A percentile compares a stretch with the other conserved stretches of the same genome.
Conservation (phyloP, 768 basidiomycete species). For the Gyrodon lividus region DNA sequence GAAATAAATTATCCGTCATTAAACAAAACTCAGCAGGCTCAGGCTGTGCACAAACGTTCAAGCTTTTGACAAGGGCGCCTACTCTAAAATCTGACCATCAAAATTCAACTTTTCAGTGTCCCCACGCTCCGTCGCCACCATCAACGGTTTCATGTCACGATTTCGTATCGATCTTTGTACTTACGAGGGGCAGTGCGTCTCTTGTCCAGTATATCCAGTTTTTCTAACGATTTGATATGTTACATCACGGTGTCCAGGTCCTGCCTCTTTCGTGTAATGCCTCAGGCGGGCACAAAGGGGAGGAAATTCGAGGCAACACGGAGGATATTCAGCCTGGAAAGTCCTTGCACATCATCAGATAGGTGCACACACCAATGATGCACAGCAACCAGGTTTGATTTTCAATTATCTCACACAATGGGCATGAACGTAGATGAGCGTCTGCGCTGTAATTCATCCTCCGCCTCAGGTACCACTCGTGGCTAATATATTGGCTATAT, state of each 20-base stretch:
- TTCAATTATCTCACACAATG: not conserved
- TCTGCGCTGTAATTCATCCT: not conserved
- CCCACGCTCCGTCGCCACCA: not conserved
- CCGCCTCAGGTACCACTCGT: not conserved
- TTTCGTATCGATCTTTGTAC: not conserved
- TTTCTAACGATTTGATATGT: not conserved
- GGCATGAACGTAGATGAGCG: not conserved
- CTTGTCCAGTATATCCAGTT: not conserved
- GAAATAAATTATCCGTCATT: no score
- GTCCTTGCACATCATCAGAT: not conserved
- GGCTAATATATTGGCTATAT: no score
- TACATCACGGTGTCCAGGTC: not conserved
- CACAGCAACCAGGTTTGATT: not conserved
- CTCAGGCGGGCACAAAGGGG: not conserved
- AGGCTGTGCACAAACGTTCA: no score
- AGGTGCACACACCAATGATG: not conserved
- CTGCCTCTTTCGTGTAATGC: not conserved
- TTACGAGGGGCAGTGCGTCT: not conserved
- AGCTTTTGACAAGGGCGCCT: no score
- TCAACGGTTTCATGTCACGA: not conserved
- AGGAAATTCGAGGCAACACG: no score
- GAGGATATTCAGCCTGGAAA: no score
- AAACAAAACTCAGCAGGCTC: no score
- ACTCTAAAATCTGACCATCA: no score
- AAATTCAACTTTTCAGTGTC: not conserved